Evolutionary conservation across 805 yeast genomes (phyloP).

Genomic region (Candida verbasci): DNA sequence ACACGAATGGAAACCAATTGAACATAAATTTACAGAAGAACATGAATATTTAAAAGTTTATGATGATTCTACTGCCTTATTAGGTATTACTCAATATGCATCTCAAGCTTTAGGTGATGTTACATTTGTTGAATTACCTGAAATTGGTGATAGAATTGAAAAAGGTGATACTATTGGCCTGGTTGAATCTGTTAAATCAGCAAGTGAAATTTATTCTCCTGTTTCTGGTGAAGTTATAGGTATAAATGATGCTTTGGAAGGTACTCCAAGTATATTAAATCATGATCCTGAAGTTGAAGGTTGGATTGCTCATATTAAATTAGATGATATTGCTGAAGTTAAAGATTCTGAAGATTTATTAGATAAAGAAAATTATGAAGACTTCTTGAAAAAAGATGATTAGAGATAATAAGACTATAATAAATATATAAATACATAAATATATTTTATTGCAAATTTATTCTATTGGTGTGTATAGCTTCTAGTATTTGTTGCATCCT

Average conservation of each 20-base stretch:
- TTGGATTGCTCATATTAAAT: slow-evolving; percentile 80
- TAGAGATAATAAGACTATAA: too few relatives aligned
- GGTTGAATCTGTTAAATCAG: slow-evolving; percentile 91
- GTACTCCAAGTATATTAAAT: slow-evolving; percentile 75
- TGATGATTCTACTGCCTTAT: slow-evolving; percentile 73
- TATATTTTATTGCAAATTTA: neutral
- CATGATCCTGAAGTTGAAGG: slow-evolving; percentile 90
- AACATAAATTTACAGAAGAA: slow-evolving; percentile 71
- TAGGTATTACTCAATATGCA: slow-evolving; percentile 93
- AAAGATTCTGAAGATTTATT: slow-evolving; percentile 43
- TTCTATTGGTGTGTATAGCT: too few relatives aligned
- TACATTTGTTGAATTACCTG: slow-evolving; percentile 88
- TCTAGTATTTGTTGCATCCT: too few relatives aligned
- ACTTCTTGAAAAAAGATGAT: slow-evolving; percentile 46
- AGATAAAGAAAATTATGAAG: slow-evolving; percentile 52
- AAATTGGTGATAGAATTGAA: slow-evolving; percentile 54
- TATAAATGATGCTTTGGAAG: slow-evolving; percentile 62
- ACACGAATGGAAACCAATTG: slow-evolving; percentile 37
- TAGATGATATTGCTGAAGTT: slow-evolving; percentile 37
- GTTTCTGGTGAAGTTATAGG: slow-evolving; percentile 72
- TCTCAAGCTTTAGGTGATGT: slow-evolving; percentile 97
- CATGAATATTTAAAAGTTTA: slow-evolving; percentile 95
- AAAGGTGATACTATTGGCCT: slow-evolving; percentile 86
- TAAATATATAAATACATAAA: too few relatives aligned
- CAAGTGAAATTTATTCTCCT: slow-evolving; percentile 90